Evolutionary conservation across 305 asterid genomes (phyloP).

Genomic region (Rubia tinctorum): DNA sequence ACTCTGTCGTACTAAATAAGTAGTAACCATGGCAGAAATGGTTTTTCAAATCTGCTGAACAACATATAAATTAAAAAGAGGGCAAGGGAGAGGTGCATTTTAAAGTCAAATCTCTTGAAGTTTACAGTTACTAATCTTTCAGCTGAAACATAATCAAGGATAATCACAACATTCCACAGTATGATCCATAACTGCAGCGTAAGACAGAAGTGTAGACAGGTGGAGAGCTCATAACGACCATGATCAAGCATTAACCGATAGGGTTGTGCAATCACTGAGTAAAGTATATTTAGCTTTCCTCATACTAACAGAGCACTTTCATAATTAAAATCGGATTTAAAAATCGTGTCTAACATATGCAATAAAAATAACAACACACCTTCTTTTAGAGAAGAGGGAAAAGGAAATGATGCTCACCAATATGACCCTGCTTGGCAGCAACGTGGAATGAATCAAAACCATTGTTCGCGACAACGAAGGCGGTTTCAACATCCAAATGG

Average conservation of each 20-base stretch:
- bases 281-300: neutral
- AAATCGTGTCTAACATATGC: neutral
- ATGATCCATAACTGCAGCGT: neutral
- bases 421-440: constrained; percentile 90
- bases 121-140: neutral
- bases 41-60: neutral
- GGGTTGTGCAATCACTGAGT: neutral
- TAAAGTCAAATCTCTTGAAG: neutral
- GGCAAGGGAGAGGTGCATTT: neutral
- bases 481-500: constrained; percentile 68
- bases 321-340: neutral
- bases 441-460: constrained; percentile 92
- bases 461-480: constrained; percentile 69
- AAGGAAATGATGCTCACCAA: constrained; percentile 43
- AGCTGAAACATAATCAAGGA: neutral
- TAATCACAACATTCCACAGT: neutral
- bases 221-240: neutral
- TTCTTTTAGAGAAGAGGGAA: neutral
- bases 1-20: neutral
- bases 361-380: neutral
- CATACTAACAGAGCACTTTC: neutral
- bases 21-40: neutral
- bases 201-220: neutral
- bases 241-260: neutral
- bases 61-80: neutral